phyloP scores from a whole-genome alignment of 768 basidiomycete genomes.

The Leucogyrophana mollusca region DNA sequence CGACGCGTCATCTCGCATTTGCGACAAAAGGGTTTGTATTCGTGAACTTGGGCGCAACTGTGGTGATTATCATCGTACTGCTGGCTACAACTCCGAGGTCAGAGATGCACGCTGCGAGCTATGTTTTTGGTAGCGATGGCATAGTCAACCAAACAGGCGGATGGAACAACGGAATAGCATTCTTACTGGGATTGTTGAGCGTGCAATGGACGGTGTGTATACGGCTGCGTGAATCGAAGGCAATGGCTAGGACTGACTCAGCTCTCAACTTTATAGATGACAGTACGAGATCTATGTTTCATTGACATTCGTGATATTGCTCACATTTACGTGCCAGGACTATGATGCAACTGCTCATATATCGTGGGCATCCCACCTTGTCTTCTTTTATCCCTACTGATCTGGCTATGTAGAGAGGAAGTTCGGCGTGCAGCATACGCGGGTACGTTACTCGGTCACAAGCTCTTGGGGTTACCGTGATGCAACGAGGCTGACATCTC shows the following conservation, averaged over 20 bases:
- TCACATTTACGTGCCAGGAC: conserved; percentile 41
- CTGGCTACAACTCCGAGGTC: conserved; percentile 68
- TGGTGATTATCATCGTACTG: conserved; percentile 83
- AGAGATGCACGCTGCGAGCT: conserved; percentile 78
- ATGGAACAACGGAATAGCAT: conserved; percentile 76
- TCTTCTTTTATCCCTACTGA: conserved; percentile 10
- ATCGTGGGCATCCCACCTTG: no score
- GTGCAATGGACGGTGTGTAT: conserved; percentile 82
- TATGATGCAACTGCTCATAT: conserved; percentile 84
- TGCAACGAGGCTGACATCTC: neutral
- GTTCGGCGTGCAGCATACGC: conserved; percentile 79
- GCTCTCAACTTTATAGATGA: conserved; percentile 44
- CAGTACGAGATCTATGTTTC: conserved; percentile 35
- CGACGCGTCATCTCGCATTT: conserved; percentile 71
- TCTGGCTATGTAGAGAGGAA: conserved; percentile 55
- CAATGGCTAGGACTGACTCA: neutral
- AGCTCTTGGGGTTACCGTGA: no score
- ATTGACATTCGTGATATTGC: neutral
- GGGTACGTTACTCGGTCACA: conserved; percentile 39
- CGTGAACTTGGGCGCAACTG: conserved; percentile 79
- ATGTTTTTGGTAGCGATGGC: conserved; percentile 78
- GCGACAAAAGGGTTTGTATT: conserved; percentile 82
- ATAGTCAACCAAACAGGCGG: conserved; percentile 79
- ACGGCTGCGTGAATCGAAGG: neutral
- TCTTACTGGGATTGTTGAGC: conserved; percentile 80